Evolutionary conservation across 768 basidiomycete species (phyloP), one percentile per base, ranked within the genome.

Genomic region (Amanita jacksonii): DNA sequence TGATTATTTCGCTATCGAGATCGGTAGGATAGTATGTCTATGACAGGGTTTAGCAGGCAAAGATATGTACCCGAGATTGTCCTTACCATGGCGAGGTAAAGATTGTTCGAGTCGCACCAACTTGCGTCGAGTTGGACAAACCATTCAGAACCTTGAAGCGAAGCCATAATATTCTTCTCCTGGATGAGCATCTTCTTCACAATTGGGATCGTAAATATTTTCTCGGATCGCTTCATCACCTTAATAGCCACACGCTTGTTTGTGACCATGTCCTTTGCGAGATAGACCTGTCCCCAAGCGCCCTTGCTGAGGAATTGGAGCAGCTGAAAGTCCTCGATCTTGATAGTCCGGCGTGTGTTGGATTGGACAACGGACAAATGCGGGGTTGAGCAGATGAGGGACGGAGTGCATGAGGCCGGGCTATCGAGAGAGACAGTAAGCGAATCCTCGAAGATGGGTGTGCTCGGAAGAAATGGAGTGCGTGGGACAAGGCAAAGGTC

Each of bases 21-120:
- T 61, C 61, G 5, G 56, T 61, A 5, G 59, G 57, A 40, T 60
- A 57, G 6, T 53, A 43, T 5, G 56, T 51, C 62, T 63, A 41
- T 10, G 38, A 41, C 1, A 6, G 10, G 13, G 5, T 5, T n/a
- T 28, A 18, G 15, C 12, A 3, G 3, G 25, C 8, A 13, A 20
- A 18, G 8, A 16, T 2, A 22, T 12, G 20, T 16, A 2, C 7
- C 8, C 32, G 38, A 18, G 12, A 25, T 8, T 18, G 24, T 23
- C n/a, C 41, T 22, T 18, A 51, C 51, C 45, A 46, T 52, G 3
- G 49, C 48, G 2, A 52, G 31, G 31, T 52, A 52, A 20, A 49
- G 46, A 25, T 50, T 50, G 10, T 36, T 41, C 8, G 43, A 38
- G 31, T 52, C 51, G 33, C 47, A 44, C 50, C 50, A 53, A 24